Conservation (phyloP, 352 stramenopile genomes). For the Blastocystis sp. region DNA sequence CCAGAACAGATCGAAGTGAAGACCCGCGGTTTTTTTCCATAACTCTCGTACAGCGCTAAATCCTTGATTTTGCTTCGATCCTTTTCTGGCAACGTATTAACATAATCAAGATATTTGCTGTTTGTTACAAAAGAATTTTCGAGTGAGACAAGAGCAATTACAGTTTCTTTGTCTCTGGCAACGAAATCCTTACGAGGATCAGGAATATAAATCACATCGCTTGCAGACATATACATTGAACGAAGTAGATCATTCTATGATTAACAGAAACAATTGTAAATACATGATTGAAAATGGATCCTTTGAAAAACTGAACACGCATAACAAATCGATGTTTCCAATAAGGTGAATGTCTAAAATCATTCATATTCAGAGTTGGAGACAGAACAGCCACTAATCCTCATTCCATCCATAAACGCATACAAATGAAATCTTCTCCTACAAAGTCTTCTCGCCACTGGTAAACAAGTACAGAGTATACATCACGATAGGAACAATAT, state of each 20-base stretch:
- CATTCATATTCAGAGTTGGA: slow-evolving; percentile 21
- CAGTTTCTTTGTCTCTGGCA: slow-evolving; percentile 21
- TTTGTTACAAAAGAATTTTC: slow-evolving; percentile 51
- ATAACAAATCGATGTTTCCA: slow-evolving; percentile 58
- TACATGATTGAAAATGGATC: slow-evolving; percentile 52
- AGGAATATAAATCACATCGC: slow-evolving; percentile 38
- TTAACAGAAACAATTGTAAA: not conserved
- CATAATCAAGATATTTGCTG: slow-evolving; percentile 16
- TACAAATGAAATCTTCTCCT: slow-evolving; percentile 36
- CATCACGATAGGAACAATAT: slow-evolving; percentile 27
- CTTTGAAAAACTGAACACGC: slow-evolving; percentile 51
- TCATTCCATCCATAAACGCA: not conserved
- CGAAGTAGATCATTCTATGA: slow-evolving; percentile 37
- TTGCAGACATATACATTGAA: slow-evolving; percentile 44
- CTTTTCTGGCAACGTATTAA: not conserved
- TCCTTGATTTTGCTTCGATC: slow-evolving; percentile 26
- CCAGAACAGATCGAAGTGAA: slow-evolving; percentile 24
- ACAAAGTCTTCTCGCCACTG: slow-evolving; percentile 55
- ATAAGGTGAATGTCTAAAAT: slow-evolving; percentile 17
- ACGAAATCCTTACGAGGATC: slow-evolving; percentile 14
- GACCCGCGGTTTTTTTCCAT: not conserved
- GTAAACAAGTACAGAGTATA: not conserved
- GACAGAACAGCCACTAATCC: slow-evolving; percentile 19
- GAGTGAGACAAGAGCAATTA: slow-evolving; percentile 29
- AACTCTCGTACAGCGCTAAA: not conserved